Evolutionary conservation across 2,329 filamentous ascomycete genomes (phyloP).

Genomic region (Decorospora gaudefroyi): DNA sequence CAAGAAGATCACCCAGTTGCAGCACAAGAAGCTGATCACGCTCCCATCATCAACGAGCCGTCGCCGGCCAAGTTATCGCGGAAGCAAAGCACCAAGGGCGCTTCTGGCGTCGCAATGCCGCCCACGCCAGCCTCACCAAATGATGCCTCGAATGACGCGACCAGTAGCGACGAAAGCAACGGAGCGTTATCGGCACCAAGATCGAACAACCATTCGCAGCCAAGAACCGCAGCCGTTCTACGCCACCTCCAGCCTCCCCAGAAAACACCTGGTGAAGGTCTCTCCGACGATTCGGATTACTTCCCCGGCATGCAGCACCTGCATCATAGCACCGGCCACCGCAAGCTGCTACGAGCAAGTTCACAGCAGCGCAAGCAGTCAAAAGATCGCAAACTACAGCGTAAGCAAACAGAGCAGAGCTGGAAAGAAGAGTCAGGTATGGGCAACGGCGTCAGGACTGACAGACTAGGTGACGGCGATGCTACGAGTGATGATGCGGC

Average conservation of each 20-base stretch:
- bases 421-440: conserved; percentile 57
- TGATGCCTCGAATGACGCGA: conserved; percentile 42
- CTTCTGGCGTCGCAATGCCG: conserved; percentile 25
- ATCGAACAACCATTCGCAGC: conserved; percentile 27
- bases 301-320: conserved; percentile 47
- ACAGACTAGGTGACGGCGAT: conserved; percentile 52
- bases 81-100: conserved; percentile 38
- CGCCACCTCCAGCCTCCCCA: conserved; percentile 43
- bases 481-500: conserved; percentile 30
- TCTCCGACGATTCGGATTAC: conserved; percentile 52
- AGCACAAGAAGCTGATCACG: conserved; percentile 34
- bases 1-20: conserved; percentile 44
- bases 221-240: conserved; percentile 37
- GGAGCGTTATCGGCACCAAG: conserved; percentile 20
- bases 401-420: conserved; percentile 41
- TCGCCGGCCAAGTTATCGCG: conserved; percentile 34
- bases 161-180: conserved; percentile 33
- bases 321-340: conserved; percentile 22
- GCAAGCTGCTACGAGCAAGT: conserved; percentile 32
- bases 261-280: conserved; percentile 41
- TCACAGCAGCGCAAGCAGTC: conserved; percentile 40
- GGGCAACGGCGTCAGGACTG: conserved; percentile 51
- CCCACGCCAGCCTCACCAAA: conserved; percentile 42
- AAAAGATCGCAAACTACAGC: conserved; percentile 43
- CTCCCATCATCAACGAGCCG: conserved; percentile 39